Evolutionary conservation across 1,284 basidiomycete genomes (phyloP).

Genomic region (Ustilago curta): DNA sequence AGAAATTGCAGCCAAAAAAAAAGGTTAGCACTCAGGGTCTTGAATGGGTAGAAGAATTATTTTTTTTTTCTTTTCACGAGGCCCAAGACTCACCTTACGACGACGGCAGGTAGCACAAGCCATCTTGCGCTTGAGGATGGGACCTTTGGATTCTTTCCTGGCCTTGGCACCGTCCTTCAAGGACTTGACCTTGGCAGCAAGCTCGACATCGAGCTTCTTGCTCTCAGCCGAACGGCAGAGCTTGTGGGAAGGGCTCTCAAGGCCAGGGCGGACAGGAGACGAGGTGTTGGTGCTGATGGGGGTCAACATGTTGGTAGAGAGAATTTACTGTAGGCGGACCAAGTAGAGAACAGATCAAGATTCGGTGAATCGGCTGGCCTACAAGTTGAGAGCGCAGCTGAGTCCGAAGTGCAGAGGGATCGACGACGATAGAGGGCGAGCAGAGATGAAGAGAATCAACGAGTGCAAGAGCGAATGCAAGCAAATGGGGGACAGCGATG

Average conservation of each 20-base stretch:
- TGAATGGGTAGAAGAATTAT: neutral
- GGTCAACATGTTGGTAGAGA: slow-evolving; percentile 40
- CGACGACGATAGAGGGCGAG: slow-evolving; percentile 20
- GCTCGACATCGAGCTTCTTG: slow-evolving; percentile 51
- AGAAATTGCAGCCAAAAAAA: neutral
- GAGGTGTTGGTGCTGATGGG: slow-evolving; percentile 50
- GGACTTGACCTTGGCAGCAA: slow-evolving; percentile 47
- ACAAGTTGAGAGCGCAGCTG: slow-evolving; percentile 6
- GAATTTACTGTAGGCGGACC: neutral
- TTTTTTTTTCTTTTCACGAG: neutral
- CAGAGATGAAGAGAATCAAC: slow-evolving; percentile 15
- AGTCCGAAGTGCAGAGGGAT: slow-evolving; percentile 27
- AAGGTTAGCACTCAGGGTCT: slow-evolving; percentile 26
- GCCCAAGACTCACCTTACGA: slow-evolving; percentile 39
- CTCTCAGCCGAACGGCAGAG: slow-evolving; percentile 39
- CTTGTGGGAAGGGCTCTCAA: slow-evolving; percentile 51
- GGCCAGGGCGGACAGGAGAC: slow-evolving; percentile 31
- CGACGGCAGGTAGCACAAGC: slow-evolving; percentile 53
- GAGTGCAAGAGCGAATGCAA: slow-evolving; percentile 25
- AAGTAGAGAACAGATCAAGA: neutral
- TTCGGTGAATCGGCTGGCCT: slow-evolving; percentile 10
- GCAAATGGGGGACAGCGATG: slow-evolving; percentile 9
- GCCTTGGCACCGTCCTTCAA: slow-evolving; percentile 48
- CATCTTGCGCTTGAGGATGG: slow-evolving; percentile 56
- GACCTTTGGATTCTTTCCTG: slow-evolving; percentile 50